Base-by-base conservation (phyloP, 2,329 filamentous ascomycete species). In the Fusarium sp. region DNA sequence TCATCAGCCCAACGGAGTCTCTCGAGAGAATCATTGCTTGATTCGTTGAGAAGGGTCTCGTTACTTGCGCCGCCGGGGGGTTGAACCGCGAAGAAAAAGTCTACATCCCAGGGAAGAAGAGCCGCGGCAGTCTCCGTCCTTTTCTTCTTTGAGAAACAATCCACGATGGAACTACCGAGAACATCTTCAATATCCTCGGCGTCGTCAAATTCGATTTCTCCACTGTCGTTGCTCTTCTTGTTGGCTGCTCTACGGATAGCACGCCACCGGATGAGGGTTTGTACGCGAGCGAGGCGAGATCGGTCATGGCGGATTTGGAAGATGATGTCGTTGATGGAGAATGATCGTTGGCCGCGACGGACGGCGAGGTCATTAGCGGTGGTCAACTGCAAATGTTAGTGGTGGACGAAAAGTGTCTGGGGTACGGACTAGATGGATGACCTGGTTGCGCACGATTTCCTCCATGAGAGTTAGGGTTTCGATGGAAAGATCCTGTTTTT, bases 251-350 rank as follows among this genome's bases (percentile, higher is more conserved):
- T 97, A 49, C 95, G 91, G 19, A 98, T 94, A 76, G 97, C 94
- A 80, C 98, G 98, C 96, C 96, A 98, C 2, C 93, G 96, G 3
- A 99, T 86, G 75, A 98, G 97, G 5, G 93, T 97, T 26, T 93
- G 91, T 2, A 99, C 87, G 1, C 96, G 92, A 0, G 93, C 97
- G 34, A 97, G 93, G 77, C 98, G 97, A 61, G 94, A 92, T 69
- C 92, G 91, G 80, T 99, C 95, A 77, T 98, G 94, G 51, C 96
- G 92, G 77, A 98, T 97, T 63, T 96, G 88, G 80, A 97, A 97
- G 75, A 97, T 96, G 17, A 97, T 86, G 74, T 97, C 94, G 78
- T 95, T 93, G 56, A 87, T 96, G 19, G 91, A 93, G 77, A 98
- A 97, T 20, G 93, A 91, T 50, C 93, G 90, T 48, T 92, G 92